Base-by-base conservation (phyloP, 352 stramenopile genomes). In the Phytophthora uliginosa region DNA sequence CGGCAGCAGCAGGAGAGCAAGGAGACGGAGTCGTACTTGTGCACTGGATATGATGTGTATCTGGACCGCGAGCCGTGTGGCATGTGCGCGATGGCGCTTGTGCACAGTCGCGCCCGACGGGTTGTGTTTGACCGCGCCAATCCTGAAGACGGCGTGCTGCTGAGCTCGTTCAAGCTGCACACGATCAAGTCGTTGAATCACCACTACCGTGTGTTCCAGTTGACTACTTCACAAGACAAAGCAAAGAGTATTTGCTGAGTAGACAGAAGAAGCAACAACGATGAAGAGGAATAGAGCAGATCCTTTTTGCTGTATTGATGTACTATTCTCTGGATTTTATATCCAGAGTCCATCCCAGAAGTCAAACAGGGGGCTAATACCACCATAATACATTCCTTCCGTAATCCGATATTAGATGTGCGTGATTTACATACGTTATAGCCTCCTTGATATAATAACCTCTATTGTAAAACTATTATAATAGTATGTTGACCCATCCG, bases 41-140 rank as follows among this genome's bases (percentile, higher is more conserved):
- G 92, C 68, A 98, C 92, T 6, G 91, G 90, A 36, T 94, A 97
- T 67, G 93, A 97, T 47, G 74, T 97, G 45, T 97, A 94, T 57
- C 20, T 97, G 22, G 91, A 96, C 59, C 62, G 76, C 26, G 93
- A 98, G 74, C 93, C 93, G 47, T 98, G 92, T 50, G 78, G 77
- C 17, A 97, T 97, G 90, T 98, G 92, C 59, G 87, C 93, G 1
- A 98, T 98, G 93, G 93, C 92, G 8, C 81, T 98, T 1, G 75
- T 97, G 3, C 93, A 98, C 81, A 95, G 87, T 67, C 88, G 93
- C 55, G 82, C 85, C 28, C 85, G 89, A 0, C 85, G 91, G 33
- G 90, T 97, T 9, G 75, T 97, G 13, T 98, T 97, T 68, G 56
- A 72, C n/a, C 40, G 67, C 13, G 66, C 56, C 7, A 97, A 97